phyloP scores from a whole-genome alignment of 257 asterid genomes.

The Scutellaria baicalensis region DNA sequence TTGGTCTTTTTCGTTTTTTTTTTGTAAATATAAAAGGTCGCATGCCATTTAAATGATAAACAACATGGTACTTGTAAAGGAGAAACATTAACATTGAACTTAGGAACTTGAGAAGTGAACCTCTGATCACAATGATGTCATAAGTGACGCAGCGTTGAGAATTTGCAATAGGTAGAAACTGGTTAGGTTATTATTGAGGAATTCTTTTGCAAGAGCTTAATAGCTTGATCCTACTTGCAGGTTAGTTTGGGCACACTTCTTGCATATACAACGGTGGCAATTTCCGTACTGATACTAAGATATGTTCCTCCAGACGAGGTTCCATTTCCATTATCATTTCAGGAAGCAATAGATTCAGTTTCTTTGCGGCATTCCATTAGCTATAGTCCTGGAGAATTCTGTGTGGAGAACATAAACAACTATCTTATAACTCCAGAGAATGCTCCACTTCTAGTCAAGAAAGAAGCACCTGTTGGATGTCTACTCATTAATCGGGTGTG shows the following conservation, averaged over 20 bases:
- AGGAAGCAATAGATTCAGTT: slow-evolving; percentile 80
- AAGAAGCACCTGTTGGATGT: slow-evolving; percentile 33
- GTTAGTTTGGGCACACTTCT: slow-evolving; percentile 99
- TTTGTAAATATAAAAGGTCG: not conserved
- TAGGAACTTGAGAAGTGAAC: not conserved
- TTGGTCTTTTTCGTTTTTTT: not conserved
- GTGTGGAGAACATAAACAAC: slow-evolving; percentile 28
- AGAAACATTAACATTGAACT: not conserved
- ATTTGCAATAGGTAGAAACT: not conserved
- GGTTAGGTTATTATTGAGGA: not conserved
- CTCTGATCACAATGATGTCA: too few relatives aligned
- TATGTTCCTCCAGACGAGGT: slow-evolving; percentile 89
- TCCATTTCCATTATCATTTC: slow-evolving; percentile 76
- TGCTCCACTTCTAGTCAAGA: slow-evolving; percentile 41
- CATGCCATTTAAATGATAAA: not conserved
- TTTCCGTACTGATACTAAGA: slow-evolving; percentile 84
- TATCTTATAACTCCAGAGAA: slow-evolving; percentile 22
- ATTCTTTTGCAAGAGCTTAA: not conserved
- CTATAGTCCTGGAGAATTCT: slow-evolving; percentile 23
- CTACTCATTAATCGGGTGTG: slow-evolving; percentile 35
- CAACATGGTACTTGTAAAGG: not conserved
- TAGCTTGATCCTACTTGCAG: slow-evolving; percentile 37
- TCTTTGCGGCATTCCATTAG: slow-evolving; percentile 31
- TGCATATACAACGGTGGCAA: slow-evolving; percentile 86
- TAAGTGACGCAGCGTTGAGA: not conserved